Evolutionary conservation across 805 yeast species (phyloP), one percentile per base, ranked within the genome.

Genomic region (Saccharomycopsis lassenensis): DNA sequence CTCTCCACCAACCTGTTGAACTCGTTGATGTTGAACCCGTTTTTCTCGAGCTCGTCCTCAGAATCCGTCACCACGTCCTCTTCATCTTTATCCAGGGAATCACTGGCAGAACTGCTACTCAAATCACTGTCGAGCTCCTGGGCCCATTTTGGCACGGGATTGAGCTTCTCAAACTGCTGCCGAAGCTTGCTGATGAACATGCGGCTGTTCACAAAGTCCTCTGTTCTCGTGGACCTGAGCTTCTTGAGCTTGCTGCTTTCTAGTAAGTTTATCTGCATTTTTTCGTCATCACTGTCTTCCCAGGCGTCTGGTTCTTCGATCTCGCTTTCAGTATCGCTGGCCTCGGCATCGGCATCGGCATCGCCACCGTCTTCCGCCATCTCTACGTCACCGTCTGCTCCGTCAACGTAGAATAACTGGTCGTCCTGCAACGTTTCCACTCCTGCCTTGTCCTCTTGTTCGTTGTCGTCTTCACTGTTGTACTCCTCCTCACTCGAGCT

Each of bases 211-310:
- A 84, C 59, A 2, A 48, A 41, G 8, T 63, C 54, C 43, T 83
- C 89, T 3, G 56, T 55, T 39, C 66, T 77, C 0, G 70, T 54
- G 31, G 66, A 64, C 50, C 95, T 72, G 47, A 91, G 64, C 58
- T 89, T 91, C 46, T 71, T 75, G 22, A 78, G 56, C 46, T 70
- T 73, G 45, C 78, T 77, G 1, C 77, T 61, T 1, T 69, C 55
- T 11, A 63, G 52, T 21, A 91, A 57, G 1, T 91, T 71, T 5
- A 89, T 65, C 15, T 61, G 59, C 18, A 82, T 47, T 29, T 64
- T 65, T 44, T 87, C 97, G 55, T 91, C 98, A 50, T 87, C 97
- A 40, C 93, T 78, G 58, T 91, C 98, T 11, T 56, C 56, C 98
- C 98, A 91, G 2, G 77, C 85, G 37, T 64, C 65, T 3, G 51